A percentile compares a stretch with the other conserved stretches of the same genome.
Evolutionary conservation across 1,284 basidiomycete genomes (phyloP).

Genomic region (Exsudoporus floridanus): DNA sequence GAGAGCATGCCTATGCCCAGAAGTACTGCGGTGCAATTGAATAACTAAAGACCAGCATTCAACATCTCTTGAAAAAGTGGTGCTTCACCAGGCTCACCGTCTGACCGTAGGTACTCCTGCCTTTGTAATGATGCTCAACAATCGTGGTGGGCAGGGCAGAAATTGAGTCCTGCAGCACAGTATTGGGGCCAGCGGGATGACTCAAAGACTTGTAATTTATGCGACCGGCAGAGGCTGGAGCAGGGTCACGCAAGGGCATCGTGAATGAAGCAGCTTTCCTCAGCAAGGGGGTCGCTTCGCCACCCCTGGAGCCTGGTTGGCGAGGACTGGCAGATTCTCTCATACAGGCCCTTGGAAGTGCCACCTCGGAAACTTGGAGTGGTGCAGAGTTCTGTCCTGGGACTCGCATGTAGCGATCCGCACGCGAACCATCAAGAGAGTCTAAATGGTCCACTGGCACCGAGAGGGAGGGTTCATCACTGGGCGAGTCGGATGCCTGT

Average conservation of each 20-base stretch:
- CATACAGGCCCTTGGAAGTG: slow-evolving; percentile 51
- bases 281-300: slow-evolving; percentile 45
- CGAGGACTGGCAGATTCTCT: not conserved
- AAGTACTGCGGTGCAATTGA: slow-evolving; percentile 86
- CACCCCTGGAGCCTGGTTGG: slow-evolving; percentile 2
- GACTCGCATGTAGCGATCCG: slow-evolving; percentile 5
- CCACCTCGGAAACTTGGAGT: slow-evolving; percentile 38
- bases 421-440: not conserved
- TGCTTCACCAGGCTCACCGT: slow-evolving; percentile 56
- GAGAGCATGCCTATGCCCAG: slow-evolving; percentile 90
- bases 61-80: not conserved
- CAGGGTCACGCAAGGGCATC: slow-evolving; percentile 20
- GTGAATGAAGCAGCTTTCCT: slow-evolving; percentile 40
- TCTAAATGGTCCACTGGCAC: slow-evolving; percentile 29
- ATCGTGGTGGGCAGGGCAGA: slow-evolving; percentile 16
- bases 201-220: not conserved
- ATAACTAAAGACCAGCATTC: slow-evolving; percentile 53
- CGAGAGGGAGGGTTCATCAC: slow-evolving; percentile 32
- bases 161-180: not conserved
- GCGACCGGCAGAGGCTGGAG: not conserved
- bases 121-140: slow-evolving; percentile 37
- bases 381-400: slow-evolving; percentile 8
- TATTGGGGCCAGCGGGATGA: not conserved
- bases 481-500: slow-evolving; percentile 43
- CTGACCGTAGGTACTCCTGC: slow-evolving; percentile 79